Base-by-base conservation (phyloP, 106 monocot species). In the Vanilla planifolia region DNA sequence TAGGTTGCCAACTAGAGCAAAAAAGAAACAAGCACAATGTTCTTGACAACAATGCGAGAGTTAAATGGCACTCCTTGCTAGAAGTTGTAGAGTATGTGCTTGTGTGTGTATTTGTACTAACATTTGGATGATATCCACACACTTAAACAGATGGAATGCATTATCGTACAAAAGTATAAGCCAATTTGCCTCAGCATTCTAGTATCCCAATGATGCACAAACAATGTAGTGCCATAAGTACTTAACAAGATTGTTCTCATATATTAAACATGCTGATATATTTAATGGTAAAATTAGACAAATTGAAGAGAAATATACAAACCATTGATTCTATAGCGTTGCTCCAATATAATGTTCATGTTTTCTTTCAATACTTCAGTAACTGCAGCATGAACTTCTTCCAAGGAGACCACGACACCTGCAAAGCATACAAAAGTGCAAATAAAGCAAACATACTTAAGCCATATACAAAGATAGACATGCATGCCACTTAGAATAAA, bases 271-370 rank as follows among this genome's bases (percentile, higher is more conserved):
- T 29, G 17, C 53, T 29, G 5, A 53, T 32, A 53, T 51, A 27
- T 7, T 26, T 51, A 2, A 27, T 21, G 28, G 28, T 9, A 34
- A 15, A 57, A 20, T 9, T 34, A 14, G 7, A 36, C 33, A 20
- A 5, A 57, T 21, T 19, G 3, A 33, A 53, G 29, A 48, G 10
- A 64, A 51, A 59, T 15, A 55, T 42, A 35, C 36, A 63, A 10
- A 90, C 95, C 86, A 83, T 95, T 89, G 70, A 90, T 84, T 55
- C 57, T 75, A 48, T 92, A 92, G 0, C 92, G 84, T 71, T 82
- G 79, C 27, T 98, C 92, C 71, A 92, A 35, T 41, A 98, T 83
- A 36, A 75, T 66, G 35, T 70, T 55, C 85, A 77, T 79, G 47
- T 98, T 98, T 63, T 80, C 84, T 36, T 87, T 55, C 17, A 96